phyloP scores from a whole-genome alignment of 2,329 filamentous ascomycete genomes.

The Clarireedia hainanense region DNA sequence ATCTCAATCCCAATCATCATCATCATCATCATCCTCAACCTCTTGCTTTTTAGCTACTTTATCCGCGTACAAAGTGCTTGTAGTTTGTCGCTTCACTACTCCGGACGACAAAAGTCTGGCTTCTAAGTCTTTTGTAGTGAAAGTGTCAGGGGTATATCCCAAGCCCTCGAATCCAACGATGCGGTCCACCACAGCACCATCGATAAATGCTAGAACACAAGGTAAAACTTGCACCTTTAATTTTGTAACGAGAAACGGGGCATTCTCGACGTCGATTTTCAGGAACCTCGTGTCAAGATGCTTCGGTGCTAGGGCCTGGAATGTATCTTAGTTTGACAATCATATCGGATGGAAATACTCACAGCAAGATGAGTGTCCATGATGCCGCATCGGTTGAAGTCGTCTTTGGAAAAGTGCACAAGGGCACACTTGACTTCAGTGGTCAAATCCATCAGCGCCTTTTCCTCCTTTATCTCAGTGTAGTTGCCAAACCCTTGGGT shows the following conservation, averaged over 20 bases:
- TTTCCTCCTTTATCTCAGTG: constrained; percentile 49
- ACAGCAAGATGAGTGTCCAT: constrained; percentile 35
- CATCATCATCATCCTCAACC: constrained; percentile 34
- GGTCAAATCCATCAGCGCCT: constrained; percentile 42
- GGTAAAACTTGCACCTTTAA: constrained; percentile 50
- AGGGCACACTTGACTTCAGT: constrained; percentile 32
- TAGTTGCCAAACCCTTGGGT: constrained; percentile 44
- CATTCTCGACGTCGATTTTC: constrained; percentile 51
- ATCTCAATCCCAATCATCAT: constrained; percentile 38
- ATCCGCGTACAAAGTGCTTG: constrained; percentile 35
- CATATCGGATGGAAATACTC: not conserved
- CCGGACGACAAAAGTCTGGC: constrained; percentile 41
- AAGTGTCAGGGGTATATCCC: constrained; percentile 42
- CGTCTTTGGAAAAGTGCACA: constrained; percentile 35
- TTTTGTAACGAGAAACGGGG: constrained; percentile 50
- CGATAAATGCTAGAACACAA: constrained; percentile 49
- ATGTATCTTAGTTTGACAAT: constrained; percentile 1
- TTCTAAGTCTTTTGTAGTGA: constrained; percentile 47
- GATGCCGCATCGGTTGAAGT: constrained; percentile 34
- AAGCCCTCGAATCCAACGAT: constrained; percentile 53
- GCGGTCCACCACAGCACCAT: constrained; percentile 46
- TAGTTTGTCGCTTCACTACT: constrained; percentile 44
- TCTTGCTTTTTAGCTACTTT: constrained; percentile 31
- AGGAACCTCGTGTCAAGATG: constrained; percentile 52
- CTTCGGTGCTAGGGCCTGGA: constrained; percentile 41